Evolutionary conservation across 2,329 filamentous ascomycete species (phyloP).

Genomic region (Xylaria hypoxylon): DNA sequence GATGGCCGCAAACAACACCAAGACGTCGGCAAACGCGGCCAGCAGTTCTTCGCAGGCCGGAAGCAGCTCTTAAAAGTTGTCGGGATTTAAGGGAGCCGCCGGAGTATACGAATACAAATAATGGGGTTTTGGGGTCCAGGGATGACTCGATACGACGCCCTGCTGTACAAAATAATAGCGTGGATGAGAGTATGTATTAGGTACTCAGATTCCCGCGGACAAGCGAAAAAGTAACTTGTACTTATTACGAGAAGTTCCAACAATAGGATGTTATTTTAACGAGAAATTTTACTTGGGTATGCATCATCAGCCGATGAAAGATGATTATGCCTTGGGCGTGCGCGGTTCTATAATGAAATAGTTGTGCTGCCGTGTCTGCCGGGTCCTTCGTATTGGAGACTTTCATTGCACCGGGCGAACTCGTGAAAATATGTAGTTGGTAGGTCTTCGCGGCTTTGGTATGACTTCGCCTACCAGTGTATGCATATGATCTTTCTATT

Average conservation of each 20-base stretch:
- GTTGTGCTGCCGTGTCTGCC: not conserved
- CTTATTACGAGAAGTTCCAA: not conserved
- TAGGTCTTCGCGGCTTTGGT: not conserved
- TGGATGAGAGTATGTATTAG: slow-evolving; percentile 11
- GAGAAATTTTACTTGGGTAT: not conserved
- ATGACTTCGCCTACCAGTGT: not conserved
- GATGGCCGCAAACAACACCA: slow-evolving; percentile 71
- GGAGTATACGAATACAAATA: not conserved
- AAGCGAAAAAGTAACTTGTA: not conserved
- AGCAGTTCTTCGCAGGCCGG: slow-evolving; percentile 43
- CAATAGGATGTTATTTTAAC: slow-evolving; percentile 2
- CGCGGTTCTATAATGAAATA: not conserved
- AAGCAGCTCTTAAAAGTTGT: slow-evolving; percentile 40
- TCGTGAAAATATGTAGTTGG: not conserved
- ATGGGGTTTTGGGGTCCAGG: not conserved
- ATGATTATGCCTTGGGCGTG: not conserved
- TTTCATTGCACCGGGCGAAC: not conserved
- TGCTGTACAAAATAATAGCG: slow-evolving; percentile 25
- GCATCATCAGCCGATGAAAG: not conserved
- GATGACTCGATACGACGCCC: not conserved
- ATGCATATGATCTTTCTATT: not conserved
- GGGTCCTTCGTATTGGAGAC: not conserved
- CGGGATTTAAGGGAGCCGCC: not conserved
- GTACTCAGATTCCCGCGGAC: not conserved
- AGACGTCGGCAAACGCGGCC: slow-evolving; percentile 27